phyloP scores from a whole-genome alignment of 257 asterid genomes.

The Mitragyna speciosa region DNA sequence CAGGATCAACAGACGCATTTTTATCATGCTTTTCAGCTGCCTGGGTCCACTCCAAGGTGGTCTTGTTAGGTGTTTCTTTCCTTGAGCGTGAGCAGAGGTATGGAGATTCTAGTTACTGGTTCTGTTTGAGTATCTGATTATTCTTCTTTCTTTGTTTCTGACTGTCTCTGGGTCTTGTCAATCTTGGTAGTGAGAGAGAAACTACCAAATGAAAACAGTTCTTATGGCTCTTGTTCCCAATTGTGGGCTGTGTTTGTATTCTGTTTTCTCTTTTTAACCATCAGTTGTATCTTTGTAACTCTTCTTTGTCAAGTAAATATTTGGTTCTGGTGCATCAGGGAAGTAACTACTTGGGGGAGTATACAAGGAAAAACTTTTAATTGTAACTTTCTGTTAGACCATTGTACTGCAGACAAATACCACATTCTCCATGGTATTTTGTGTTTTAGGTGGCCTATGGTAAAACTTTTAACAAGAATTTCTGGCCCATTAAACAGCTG shows the following conservation, averaged over 20 bases:
- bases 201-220: neutral
- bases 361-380: neutral
- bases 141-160: neutral
- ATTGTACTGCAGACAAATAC: neutral
- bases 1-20: constrained; percentile 49
- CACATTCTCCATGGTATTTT: neutral
- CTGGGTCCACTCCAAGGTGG: constrained; percentile 89
- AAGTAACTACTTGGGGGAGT: neutral
- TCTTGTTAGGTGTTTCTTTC: constrained; percentile 79
- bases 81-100: constrained; percentile 86
- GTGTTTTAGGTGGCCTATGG: neutral
- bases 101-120: constrained; percentile 16
- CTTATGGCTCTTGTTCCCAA: neutral
- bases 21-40: constrained; percentile 67
- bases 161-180: neutral
- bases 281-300: neutral
- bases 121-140: neutral
- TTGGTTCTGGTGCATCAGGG: neutral
- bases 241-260: neutral
- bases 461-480: neutral
- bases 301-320: neutral
- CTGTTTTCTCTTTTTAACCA: neutral
- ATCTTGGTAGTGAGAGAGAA: no score
- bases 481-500: neutral
- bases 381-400: neutral